Evolutionary conservation across 257 asterid species (phyloP).

Genomic region (Coffea eugenioides): DNA sequence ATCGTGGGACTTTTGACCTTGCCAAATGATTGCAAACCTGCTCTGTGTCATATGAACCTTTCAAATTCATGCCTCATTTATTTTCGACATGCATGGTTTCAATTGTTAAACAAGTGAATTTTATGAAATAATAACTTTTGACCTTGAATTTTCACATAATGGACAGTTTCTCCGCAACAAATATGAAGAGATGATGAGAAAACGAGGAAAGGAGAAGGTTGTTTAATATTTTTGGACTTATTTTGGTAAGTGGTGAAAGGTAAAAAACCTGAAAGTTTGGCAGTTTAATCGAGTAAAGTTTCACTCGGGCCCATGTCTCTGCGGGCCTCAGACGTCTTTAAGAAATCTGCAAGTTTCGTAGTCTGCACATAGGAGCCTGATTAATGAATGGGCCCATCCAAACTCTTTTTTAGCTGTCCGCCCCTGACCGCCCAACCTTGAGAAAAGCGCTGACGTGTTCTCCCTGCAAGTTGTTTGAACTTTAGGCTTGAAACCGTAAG

Average conservation of each 20-base stretch:
- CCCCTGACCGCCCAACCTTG: background rate
- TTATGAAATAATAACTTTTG: too few species aligned
- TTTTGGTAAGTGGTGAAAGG: background rate
- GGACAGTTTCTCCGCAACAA: background rate
- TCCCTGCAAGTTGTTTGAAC: background rate
- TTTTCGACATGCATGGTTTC: background rate
- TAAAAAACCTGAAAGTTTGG: background rate
- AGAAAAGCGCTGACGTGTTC: background rate
- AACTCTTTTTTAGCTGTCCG: constrained; percentile 4
- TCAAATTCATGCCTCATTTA: background rate
- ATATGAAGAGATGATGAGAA: too few species aligned
- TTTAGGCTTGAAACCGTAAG: background rate
- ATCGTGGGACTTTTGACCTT: constrained; percentile 1
- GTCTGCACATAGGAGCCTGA: background rate
- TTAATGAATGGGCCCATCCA: constrained; percentile 21
- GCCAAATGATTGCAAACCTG: constrained; percentile 12
- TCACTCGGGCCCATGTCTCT: constrained; percentile 12
- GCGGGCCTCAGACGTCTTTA: constrained; percentile 11
- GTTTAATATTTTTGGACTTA: too few species aligned
- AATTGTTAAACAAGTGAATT: background rate
- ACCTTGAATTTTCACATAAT: background rate
- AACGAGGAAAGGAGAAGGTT: background rate
- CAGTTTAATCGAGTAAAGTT: background rate
- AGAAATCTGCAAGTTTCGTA: background rate
- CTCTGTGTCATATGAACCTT: background rate